A percentile compares a stretch with the other conserved stretches of the same genome.
Evolutionary conservation across 495 filamentous ascomycete genomes (phyloP).

Genomic region (Neurospora sp.): DNA sequence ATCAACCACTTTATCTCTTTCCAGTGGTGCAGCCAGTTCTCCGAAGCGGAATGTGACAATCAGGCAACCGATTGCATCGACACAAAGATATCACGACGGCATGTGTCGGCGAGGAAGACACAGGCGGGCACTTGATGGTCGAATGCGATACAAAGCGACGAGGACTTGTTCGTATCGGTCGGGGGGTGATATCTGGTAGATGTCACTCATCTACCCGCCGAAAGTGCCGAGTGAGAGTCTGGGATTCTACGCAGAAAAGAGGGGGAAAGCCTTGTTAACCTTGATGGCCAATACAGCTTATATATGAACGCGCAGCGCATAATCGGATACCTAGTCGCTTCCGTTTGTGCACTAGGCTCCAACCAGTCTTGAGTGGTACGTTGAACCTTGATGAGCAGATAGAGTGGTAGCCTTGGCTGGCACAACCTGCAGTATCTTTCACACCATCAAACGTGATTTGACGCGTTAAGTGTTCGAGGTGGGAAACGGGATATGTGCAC

Average conservation of each 20-base stretch:
- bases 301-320: background rate
- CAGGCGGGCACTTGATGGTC: background rate
- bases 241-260: background rate
- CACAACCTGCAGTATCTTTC: background rate
- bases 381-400: background rate
- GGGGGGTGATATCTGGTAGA: background rate
- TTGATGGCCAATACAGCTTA: background rate
- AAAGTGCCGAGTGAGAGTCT: background rate
- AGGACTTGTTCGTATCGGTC: background rate
- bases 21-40: background rate
- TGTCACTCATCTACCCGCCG: background rate
- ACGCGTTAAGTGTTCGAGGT: constrained; percentile 15
- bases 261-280: background rate
- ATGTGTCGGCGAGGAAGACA: background rate
- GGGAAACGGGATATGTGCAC: constrained; percentile 7
- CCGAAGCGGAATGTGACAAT: background rate
- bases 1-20: background rate
- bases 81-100: background rate
- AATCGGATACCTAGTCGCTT: background rate
- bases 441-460: constrained; percentile 17
- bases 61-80: background rate
- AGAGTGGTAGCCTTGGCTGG: background rate
- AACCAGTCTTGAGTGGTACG: background rate
- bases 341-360: background rate
- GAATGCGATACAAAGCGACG: background rate